Base-by-base conservation (phyloP, 2,329 filamentous ascomycete species). In the Cladosporium phlei region DNA sequence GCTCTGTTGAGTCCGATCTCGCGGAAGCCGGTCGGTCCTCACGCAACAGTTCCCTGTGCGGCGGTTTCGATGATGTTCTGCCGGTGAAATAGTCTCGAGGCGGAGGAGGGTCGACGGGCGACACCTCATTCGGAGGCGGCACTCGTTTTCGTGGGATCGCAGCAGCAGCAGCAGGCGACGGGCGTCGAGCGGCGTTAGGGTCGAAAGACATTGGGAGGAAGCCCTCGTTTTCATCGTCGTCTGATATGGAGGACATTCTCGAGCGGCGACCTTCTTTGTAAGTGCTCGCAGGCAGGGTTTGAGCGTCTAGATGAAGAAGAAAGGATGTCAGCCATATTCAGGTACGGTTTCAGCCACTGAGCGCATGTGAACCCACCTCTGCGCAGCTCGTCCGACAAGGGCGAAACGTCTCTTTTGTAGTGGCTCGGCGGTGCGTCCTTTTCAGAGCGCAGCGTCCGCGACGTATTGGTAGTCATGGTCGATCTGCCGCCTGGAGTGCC, bases 251-350 rank as follows among this genome's bases (percentile, higher is more conserved):
- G 48, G 85, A 76, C 52, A 86, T 73, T 48, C 82, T 71, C 2
- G 87, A 91, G 59, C 85, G 85, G 48, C 85, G 79, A 58, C 87
- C 86, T 58, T 83, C 86, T 55, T 85, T 80, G 66, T 95, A 95
- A 6, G 78, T 86, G 38, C 81, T 83, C 1, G 85, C 78, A 3
- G 88, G 86, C 14, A 94, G 72, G 3, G 82, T 82, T 20, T 88
- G 73, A 24, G 79, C 82, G 50, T 83, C 79, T 40, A n/a, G n/a
- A n/a, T n/a, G 38, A 25, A 39, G 17, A 30, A 43, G 24, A 14
- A 24, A 43, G 32, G 35, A 30, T 35, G 44, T 51, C 45, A 48
- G 44, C 39, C 44, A 39, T 47, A 19, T 40, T 47, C 44, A 47
- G 44, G 39, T 22, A 39, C 33, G 25, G 52, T 56, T 57, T 59